Percentiles rank a stretch among this genome's conserved stretches.
These are phyloP conservation scores for Arthrobotrys megalospora DNA, from an alignment of 2,329 filamentous ascomycete genomes.

Conservation along the genomic window DNA sequence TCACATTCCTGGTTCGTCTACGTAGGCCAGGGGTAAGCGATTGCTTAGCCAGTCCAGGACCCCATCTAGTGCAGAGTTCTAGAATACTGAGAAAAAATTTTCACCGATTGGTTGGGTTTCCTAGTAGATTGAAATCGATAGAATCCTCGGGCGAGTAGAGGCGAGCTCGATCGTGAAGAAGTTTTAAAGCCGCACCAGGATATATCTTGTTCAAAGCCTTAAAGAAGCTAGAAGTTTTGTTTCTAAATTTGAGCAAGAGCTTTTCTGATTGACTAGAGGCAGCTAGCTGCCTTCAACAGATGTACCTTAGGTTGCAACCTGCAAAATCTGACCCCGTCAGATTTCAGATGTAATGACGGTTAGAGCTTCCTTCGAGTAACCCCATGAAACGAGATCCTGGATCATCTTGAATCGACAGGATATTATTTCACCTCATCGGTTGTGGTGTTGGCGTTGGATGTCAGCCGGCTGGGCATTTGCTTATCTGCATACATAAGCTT, in stretches of 20 bases:
- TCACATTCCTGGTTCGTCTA: slow-evolving; percentile 51
- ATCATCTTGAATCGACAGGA: slow-evolving; percentile 24
- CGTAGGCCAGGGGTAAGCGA: slow-evolving; percentile 50
- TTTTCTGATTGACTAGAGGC: background rate
- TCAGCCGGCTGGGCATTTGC: slow-evolving; percentile 58
- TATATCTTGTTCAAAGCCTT: slow-evolving; percentile 17
- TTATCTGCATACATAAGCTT: slow-evolving; percentile 56
- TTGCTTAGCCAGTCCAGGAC: slow-evolving; percentile 17
- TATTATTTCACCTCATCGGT: slow-evolving; percentile 21
- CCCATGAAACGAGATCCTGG: slow-evolving; percentile 5
- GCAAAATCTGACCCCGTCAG: slow-evolving; percentile 23
- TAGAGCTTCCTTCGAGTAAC: background rate
- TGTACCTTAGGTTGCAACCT: slow-evolving; percentile 7
- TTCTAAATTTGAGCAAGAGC: slow-evolving; percentile 17
- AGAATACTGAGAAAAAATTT: slow-evolving; percentile 43
- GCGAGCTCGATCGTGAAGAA: slow-evolving; percentile 23
- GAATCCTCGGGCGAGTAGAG: slow-evolving; percentile 17
- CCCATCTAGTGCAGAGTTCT: slow-evolving; percentile 18
- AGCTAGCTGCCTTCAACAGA: slow-evolving; percentile 23
- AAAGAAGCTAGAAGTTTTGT: no score
- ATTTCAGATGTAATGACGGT: slow-evolving; percentile 11
- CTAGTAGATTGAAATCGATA: background rate
- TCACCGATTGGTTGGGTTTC: slow-evolving; percentile 17
- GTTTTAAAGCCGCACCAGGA: slow-evolving; percentile 28
- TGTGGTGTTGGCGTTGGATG: slow-evolving; percentile 30